These are phyloP conservation scores for Ogataea degrootiae DNA, from an alignment of 805 yeast genomes.

Conservation along the genomic window DNA sequence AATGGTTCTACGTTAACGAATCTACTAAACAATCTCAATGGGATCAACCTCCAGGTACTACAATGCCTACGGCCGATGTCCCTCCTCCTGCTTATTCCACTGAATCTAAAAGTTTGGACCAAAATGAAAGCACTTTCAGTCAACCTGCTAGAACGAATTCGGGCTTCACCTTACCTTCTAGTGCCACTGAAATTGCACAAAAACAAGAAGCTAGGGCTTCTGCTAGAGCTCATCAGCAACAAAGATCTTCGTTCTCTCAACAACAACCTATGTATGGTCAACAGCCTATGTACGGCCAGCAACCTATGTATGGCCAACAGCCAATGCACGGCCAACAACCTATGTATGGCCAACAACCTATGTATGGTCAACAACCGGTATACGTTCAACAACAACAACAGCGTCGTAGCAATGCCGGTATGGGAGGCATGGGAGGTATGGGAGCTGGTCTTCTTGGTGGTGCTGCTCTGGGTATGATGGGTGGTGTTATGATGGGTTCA, in stretches of 20 bases:
- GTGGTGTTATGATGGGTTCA: conserved; percentile 25
- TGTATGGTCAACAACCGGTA: conserved; percentile 15
- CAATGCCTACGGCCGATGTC: conserved; percentile 28
- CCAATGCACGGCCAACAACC: conserved; percentile 16
- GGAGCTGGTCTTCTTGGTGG: conserved; percentile 30
- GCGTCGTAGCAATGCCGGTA: conserved; percentile 14
- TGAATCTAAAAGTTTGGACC: too few species aligned
- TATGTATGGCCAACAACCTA: conserved; percentile 13
- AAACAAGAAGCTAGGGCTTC: not conserved
- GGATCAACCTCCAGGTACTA: conserved; percentile 73
- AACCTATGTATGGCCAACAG: conserved; percentile 15
- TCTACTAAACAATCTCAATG: conserved; percentile 77
- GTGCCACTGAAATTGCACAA: not conserved
- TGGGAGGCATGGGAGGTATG: conserved; percentile 29
- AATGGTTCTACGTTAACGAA: conserved; percentile 79
- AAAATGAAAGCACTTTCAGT: too few species aligned
- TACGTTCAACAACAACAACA: conserved; percentile 19
- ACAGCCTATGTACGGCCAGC: conserved; percentile 4
- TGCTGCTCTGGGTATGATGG: conserved; percentile 26
- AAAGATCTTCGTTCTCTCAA: not conserved
- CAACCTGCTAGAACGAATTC: not conserved
- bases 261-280: conserved; percentile 6
- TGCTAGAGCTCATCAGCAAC: conserved; percentile 6
- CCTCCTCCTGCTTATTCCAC: conserved; percentile 36
- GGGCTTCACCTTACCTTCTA: conserved; percentile 9